Evolutionary conservation across 106 monocot species (phyloP).

Genomic region (Ottelia alismoides): DNA sequence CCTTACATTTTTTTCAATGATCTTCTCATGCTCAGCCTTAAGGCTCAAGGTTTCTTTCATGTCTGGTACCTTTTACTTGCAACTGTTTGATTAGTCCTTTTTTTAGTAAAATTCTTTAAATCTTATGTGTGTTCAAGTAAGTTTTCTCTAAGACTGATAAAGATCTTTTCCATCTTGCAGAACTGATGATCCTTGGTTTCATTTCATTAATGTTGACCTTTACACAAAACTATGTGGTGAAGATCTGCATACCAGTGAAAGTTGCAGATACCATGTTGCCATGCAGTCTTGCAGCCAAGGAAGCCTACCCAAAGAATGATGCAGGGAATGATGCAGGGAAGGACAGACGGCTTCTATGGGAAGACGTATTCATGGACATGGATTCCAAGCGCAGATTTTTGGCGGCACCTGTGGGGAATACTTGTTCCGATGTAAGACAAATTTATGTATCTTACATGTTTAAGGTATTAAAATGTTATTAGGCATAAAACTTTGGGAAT

Average conservation of each 20-base stretch:
- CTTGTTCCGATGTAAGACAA: background rate
- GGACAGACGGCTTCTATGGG: constrained; percentile 2
- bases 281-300: background rate
- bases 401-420: background rate
- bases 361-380: background rate
- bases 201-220: constrained; percentile 13
- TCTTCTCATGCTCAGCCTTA: no score
- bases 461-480: no score
- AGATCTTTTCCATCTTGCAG: constrained; percentile 2
- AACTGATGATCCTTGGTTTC: constrained; percentile 14
- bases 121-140: no score
- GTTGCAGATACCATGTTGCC: constrained; percentile 15
- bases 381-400: background rate
- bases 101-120: no score
- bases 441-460: no score
- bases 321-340: background rate
- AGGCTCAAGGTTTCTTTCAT: no score
- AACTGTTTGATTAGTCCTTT: no score
- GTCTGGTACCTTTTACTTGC: no score
- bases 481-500: no score
- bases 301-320: background rate
- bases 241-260: constrained; percentile 8
- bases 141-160: no score
- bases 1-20: no score
- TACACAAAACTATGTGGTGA: constrained; percentile 4